A percentile compares a stretch with the other conserved stretches of the same genome.
Conservation (phyloP, 2,329 filamentous ascomycete genomes). For the Alternaria tenuissima region DNA sequence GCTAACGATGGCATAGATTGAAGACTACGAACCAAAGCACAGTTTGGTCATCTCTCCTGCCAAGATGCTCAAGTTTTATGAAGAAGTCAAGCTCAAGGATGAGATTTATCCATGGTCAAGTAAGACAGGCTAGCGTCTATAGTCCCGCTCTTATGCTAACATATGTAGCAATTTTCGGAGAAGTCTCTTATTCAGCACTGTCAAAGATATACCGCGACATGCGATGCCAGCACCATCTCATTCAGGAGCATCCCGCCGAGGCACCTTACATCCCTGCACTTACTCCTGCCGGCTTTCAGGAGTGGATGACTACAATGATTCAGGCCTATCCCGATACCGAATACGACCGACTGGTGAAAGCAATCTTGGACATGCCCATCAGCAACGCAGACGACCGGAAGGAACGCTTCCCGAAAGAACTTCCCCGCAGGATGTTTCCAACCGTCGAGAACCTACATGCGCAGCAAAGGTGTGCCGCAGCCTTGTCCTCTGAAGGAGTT, state of each 20-base stretch:
- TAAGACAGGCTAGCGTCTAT: slow-evolving; percentile 50
- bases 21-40: slow-evolving; percentile 71
- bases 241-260: slow-evolving; percentile 55
- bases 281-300: slow-evolving; percentile 57
- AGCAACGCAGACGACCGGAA: slow-evolving; percentile 68
- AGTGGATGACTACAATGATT: slow-evolving; percentile 76
- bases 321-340: slow-evolving; percentile 80
- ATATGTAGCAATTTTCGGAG: slow-evolving; percentile 52
- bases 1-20: slow-evolving; percentile 61
- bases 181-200: slow-evolving; percentile 52
- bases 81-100: slow-evolving; percentile 67
- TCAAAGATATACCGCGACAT: slow-evolving; percentile 58
- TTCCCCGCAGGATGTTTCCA: slow-evolving; percentile 78
- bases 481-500: slow-evolving; percentile 61
- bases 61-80: slow-evolving; percentile 79
- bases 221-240: slow-evolving; percentile 59
- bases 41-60: slow-evolving; percentile 77
- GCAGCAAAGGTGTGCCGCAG: slow-evolving; percentile 67
- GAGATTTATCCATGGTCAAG: slow-evolving; percentile 76
- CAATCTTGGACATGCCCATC: slow-evolving; percentile 76
- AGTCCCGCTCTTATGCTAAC: slow-evolving; percentile 12
- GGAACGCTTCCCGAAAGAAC: slow-evolving; percentile 80
- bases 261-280: slow-evolving; percentile 55
- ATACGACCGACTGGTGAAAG: slow-evolving; percentile 71
- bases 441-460: slow-evolving; percentile 63